A percentile compares a stretch with the other conserved stretches of the same genome.
These are phyloP conservation scores for Chaetomium sp. DNA, from an alignment of 2,329 filamentous ascomycete genomes.

Conservation along the genomic window DNA sequence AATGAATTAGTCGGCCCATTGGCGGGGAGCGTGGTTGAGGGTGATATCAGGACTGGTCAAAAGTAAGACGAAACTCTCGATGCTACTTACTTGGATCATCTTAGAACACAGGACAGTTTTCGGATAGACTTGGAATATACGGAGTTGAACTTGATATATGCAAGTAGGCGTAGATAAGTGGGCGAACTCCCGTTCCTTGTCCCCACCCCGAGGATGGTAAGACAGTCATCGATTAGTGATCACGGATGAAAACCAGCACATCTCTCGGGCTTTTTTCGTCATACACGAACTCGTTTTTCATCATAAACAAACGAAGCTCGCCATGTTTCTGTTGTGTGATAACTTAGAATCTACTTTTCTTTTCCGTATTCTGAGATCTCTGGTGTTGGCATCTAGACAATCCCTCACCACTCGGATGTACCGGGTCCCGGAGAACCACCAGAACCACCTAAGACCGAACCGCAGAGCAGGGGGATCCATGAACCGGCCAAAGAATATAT, in stretches of 20 bases:
- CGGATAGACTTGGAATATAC: neutral
- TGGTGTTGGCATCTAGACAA: neutral
- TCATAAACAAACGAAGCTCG: neutral
- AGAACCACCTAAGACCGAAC: neutral
- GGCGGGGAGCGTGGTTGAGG: neutral
- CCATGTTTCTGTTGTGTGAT: neutral
- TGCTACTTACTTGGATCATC: neutral
- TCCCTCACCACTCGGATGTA: neutral
- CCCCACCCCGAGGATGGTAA: neutral
- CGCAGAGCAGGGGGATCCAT: neutral
- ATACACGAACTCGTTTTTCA: neutral
- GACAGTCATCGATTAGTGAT: neutral
- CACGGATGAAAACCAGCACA: neutral
- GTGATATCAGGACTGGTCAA: neutral
- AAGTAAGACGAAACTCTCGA: neutral
- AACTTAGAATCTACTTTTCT: neutral
- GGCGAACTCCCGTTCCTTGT: neutral
- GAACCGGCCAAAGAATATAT: neutral
- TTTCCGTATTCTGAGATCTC: neutral
- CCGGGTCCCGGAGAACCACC: neutral
- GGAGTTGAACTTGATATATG: neutral
- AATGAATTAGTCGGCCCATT: neutral
- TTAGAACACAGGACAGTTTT: neutral
- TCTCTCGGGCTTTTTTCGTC: neutral
- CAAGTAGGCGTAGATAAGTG: neutral